Percentiles rank a stretch among this genome's conserved stretches.
Conservation (phyloP, 2,329 filamentous ascomycete genomes). For the Sporothrix sp. region DNA sequence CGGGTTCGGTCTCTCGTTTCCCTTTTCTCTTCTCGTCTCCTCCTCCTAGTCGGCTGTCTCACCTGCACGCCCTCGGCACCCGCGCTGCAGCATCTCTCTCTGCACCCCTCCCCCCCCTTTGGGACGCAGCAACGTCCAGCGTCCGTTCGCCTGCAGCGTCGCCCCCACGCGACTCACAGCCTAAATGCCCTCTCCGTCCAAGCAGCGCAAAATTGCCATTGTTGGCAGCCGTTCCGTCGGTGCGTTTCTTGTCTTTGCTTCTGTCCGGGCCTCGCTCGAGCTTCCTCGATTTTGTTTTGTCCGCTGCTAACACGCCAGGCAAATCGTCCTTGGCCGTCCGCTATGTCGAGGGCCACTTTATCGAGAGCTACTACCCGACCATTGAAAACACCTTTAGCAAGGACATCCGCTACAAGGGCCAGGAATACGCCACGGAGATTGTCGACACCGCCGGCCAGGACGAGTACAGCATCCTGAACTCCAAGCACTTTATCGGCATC, state of each 20-base stretch:
- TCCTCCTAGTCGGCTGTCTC: not conserved
- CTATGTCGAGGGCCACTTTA: conserved; percentile 95
- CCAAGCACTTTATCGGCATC: conserved; percentile 97
- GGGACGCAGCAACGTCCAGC: too few species aligned
- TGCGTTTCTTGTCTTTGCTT: conserved; percentile 1
- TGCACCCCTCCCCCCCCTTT: not conserved
- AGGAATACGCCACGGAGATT: conserved; percentile 93
- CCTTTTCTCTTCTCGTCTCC: not conserved
- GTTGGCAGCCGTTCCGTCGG: conserved; percentile 85
- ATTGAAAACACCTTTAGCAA: conserved; percentile 99
- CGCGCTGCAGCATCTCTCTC: not conserved
- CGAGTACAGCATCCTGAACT: conserved; percentile 97
- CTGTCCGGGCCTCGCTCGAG: not conserved
- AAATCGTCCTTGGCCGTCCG: conserved; percentile 96
- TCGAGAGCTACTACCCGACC: conserved; percentile 97
- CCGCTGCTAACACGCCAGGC: conserved; percentile 43
- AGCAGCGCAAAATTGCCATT: conserved; percentile 92
- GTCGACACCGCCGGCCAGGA: conserved; percentile 98
- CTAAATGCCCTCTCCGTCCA: conserved; percentile 45
- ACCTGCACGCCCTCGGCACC: not conserved
- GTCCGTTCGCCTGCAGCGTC: conserved; percentile 10
- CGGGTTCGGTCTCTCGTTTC: too few species aligned
- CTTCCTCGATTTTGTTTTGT: not conserved
- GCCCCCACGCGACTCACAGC: conserved; percentile 11
- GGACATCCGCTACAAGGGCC: conserved; percentile 82